Evolutionary conservation across 2,329 filamentous ascomycete genomes (phyloP).

Genomic region (Epichloe aotearoae): DNA sequence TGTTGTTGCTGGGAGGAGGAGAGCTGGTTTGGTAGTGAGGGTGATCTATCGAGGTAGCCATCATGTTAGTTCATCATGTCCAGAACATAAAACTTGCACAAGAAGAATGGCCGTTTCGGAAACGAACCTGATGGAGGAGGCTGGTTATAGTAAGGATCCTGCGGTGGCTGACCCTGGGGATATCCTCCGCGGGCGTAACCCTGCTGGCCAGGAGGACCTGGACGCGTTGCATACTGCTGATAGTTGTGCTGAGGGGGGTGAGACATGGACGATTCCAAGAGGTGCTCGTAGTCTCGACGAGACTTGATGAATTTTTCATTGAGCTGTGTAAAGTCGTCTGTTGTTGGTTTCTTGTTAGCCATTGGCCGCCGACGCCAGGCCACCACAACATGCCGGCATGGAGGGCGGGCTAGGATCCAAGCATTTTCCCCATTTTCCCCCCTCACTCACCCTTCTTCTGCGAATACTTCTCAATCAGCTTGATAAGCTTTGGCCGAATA

Average conservation of each 20-base stretch:
- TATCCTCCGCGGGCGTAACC: conserved; percentile 30
- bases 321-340: conserved; percentile 94
- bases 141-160: conserved; percentile 56
- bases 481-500: conserved; percentile 92
- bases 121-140: conserved; percentile 27
- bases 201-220: conserved; percentile 32
- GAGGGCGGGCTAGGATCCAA: background rate
- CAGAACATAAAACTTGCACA: too few relatives aligned
- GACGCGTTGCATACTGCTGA: conserved; percentile 50
- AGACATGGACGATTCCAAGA: conserved; percentile 94
- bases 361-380: background rate
- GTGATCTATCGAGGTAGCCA: conserved; percentile 24
- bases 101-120: background rate
- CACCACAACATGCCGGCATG: background rate
- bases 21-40: conserved; percentile 32
- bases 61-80: background rate
- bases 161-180: conserved; percentile 30
- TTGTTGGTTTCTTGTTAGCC: conserved; percentile 5
- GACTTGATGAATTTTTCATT: conserved; percentile 99
- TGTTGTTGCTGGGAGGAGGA: conserved; percentile 34
- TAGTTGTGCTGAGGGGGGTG: conserved; percentile 77
- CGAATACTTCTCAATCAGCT: conserved; percentile 96
- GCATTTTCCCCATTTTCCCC: too few relatives aligned
- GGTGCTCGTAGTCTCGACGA: conserved; percentile 83
- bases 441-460: conserved; percentile 86